These are phyloP conservation scores for Carpinus fangiana DNA, from an alignment of 306 rosid species.

Conservation along the genomic window DNA sequence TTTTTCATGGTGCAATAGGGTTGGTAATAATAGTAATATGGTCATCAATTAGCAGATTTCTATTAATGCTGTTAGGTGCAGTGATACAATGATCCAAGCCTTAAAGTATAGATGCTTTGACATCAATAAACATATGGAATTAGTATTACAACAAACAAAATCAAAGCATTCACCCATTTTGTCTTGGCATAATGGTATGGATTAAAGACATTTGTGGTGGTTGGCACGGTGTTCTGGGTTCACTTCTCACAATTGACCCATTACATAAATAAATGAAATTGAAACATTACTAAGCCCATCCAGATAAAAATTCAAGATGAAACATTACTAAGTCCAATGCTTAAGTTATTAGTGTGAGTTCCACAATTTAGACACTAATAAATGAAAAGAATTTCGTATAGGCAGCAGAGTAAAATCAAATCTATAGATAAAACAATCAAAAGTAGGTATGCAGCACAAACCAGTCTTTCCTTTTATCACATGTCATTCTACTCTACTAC, in stretches of 20 bases:
- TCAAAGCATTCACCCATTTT: background rate
- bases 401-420: background rate
- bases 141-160: constrained; percentile 27
- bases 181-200: background rate
- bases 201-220: background rate
- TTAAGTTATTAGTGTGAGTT: background rate
- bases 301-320: background rate
- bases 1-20: no score
- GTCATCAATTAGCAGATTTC: constrained; percentile 41
- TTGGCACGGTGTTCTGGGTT: background rate
- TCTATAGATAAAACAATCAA: background rate
- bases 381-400: background rate
- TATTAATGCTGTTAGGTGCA: constrained; percentile 43
- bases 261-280: background rate
- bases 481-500: background rate
- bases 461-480: background rate
- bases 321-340: background rate
- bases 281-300: background rate
- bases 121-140: constrained; percentile 31
- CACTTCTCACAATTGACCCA: background rate
- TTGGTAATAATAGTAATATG: no score
- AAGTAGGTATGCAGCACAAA: background rate
- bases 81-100: constrained; percentile 57
- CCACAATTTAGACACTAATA: background rate
- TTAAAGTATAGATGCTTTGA: constrained; percentile 37